Conservation (phyloP, 2,329 filamentous ascomycete species). For the Fusarium poae region DNA sequence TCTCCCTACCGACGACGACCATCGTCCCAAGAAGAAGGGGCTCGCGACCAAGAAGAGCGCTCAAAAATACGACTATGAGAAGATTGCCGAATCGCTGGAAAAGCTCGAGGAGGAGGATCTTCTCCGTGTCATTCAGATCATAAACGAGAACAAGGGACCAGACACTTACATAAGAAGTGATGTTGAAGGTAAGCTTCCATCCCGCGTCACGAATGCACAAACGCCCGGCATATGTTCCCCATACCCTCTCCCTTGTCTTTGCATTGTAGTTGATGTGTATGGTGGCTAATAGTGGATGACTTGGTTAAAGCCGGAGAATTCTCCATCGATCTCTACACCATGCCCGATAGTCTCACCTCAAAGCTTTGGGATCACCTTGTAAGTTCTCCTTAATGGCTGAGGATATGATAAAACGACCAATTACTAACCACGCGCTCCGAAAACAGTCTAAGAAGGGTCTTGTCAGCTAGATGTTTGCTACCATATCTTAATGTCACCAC, state of each 20-base stretch:
- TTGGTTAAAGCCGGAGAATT: constrained; percentile 84
- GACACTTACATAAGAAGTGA: constrained; percentile 98
- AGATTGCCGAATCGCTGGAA: constrained; percentile 90
- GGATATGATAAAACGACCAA: not conserved
- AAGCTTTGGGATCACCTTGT: constrained; percentile 92
- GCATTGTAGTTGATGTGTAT: constrained; percentile 51
- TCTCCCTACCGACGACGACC: constrained; percentile 79
- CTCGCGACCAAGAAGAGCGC: constrained; percentile 82
- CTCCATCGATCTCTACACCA: constrained; percentile 97
- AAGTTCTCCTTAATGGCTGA: constrained; percentile 44
- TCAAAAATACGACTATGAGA: constrained; percentile 87
- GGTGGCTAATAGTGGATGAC: constrained; percentile 54
- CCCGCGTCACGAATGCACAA: not conserved
- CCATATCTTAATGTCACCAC: constrained; percentile 37
- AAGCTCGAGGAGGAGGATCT: constrained; percentile 94
- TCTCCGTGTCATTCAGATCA: constrained; percentile 94
- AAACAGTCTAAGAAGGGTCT: constrained; percentile 59
- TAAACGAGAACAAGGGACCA: constrained; percentile 94
- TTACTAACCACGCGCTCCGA: constrained; percentile 13
- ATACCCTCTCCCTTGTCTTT: constrained; percentile 23
- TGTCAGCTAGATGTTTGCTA: constrained; percentile 49
- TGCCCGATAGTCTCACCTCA: constrained; percentile 89
- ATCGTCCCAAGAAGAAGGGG: constrained; percentile 70
- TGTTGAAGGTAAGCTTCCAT: constrained; percentile 80
- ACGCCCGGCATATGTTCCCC: not conserved